Base-by-base conservation (phyloP, 116 monocot genomes). In the Thalassia testudinum region DNA sequence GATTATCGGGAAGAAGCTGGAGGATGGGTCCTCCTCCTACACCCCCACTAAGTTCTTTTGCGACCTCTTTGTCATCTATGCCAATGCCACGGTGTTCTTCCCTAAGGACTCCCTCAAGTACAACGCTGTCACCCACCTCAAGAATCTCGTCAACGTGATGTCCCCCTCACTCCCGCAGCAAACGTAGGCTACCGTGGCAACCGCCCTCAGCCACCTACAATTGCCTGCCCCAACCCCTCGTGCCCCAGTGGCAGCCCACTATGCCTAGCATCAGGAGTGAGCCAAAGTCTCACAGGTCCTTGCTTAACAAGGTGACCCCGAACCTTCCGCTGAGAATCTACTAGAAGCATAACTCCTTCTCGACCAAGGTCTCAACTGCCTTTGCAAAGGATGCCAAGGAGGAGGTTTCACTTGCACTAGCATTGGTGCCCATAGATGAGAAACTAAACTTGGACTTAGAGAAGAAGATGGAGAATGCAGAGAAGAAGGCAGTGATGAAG, bases 1-100 rank as follows among this genome's bases (percentile, higher is more conserved):
- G 60, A 69, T 64, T 17, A 66, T 93, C 26, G 50, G 59, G 24
- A 20, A 53, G 1, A 72, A 62, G 52, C 53, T 93, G 60, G 74
- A 60, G 24, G 54, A 47, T 5, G 57, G 49, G n/a, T n/a, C n/a
- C n/a, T 0, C 34, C 60, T 0, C 42, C 45, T 45, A 74, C 61
- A 45, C 55, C 20, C 24, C 21, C 22, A 37, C 64, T 26, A 78
- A 83, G 56, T 80, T 80, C 62, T 87, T 72, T 60, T 87, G 83
- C 47, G 92, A 92, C 42, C 66, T 92, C n/a, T 69, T 92, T 5
- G 70, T 92, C 5, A 70, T 92, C 18, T 92, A 79, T 75, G 67
- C 58, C 53, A 92, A 92, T 34, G 87, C 83, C 40, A 54, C 72
- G 49, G 77, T 83, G 47, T 92, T 87, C 78, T 92, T 55, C 60